Evolutionary conservation across 2,329 filamentous ascomycete species (phyloP), one percentile per base, ranked within the genome.

Genomic region (Aspergillus fructus): DNA sequence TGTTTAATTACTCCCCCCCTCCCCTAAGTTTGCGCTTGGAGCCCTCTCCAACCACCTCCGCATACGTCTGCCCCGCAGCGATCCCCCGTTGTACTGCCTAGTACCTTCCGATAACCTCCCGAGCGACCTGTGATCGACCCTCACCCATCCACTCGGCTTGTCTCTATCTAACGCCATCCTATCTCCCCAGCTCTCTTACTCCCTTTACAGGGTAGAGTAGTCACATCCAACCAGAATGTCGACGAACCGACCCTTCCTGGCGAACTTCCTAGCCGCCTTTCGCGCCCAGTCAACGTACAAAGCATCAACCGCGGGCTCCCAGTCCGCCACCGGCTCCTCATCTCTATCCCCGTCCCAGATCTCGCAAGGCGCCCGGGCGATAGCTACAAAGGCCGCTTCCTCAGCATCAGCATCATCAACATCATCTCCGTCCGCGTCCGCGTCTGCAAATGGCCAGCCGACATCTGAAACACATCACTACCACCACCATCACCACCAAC

Each of bases 231-330:
- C 11, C 56, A 77, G 58, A 65, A 88, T 88, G 85, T 82, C 84
- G 2, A 86, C 83, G 62, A 87, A 88, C 75, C 76, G 85, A 57
- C 85, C 81, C 48, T 89, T 89, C 75, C 80, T 89, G 66, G 81
- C 85, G 64, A 85, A 85, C 76, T 87, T 89, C 75, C 81, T 89
- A 60, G 83, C 86, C 48, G 85, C 85, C 61, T 89, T 89, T 68
- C 81, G 86, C 51, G 84, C 86, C 50, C 85, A 88, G 68, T 85
- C 85, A 42, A 78, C 81, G 55, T 80, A 84, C 62, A 87, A 87
- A 67, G 76, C 84, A 23, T 78, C 83, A 30, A 64, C 70, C 13
- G 65, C 76, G 21, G 70, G 68, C 15, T 60, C 72, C 5, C 64
- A 69, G 40, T 65, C 75, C 8, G 73, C 75, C 51, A 62, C 48